Evolutionary conservation across 164 flowering plant genomes (phyloP), one percentile per base, ranked within the genome.

Genomic region (Umbilicus rupestris): DNA sequence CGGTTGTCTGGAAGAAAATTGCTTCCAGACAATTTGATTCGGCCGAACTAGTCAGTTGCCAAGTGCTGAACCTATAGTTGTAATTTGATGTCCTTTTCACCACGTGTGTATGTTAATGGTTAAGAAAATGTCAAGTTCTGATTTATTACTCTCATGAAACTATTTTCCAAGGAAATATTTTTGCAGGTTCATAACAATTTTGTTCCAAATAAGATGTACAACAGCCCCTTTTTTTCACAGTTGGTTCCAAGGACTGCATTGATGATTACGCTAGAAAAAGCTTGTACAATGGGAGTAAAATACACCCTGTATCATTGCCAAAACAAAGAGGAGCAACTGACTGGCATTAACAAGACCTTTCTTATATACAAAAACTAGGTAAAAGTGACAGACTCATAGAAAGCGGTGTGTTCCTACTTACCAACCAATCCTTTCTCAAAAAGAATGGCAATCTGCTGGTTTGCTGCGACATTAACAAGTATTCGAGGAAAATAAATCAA

Each of bases 1-100:
- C 73, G 3, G 69, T 71, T 57, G 52, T 71, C 42, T 71, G 73
- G 73, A 71, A 71, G 69, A 42, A 37, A 33, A 71, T 65, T 45
- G 69, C 73, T 63, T 22, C 55, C 24, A 66, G 66, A 19, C 60
- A 71, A 65, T 71, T 71, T 31, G 69, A 66, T 19, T 46, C 66
- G 26, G 66, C 73, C 37, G 73, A 71, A 30, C 65, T 71, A 46
- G 73, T 71, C 65, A 71, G 66, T 66, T 71, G 73, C 62, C 69
- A 66, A 39, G 73, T 71, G 59, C 66, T 71, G 41, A 65, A 71
- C 50, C 37, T 71, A 24, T 71, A 71, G 66, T n/a, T n/a, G 55
- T 1, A n/a, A 49, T 5, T 5, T n/a, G 55, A 49, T 17, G 26
- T 49, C 15, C 12, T 49, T 49, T 20, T 49, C 20, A n/a, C 11